These are phyloP conservation scores for Xylaria sp. DNA, from an alignment of 2,329 filamentous ascomycete species.

Conservation along the genomic window DNA sequence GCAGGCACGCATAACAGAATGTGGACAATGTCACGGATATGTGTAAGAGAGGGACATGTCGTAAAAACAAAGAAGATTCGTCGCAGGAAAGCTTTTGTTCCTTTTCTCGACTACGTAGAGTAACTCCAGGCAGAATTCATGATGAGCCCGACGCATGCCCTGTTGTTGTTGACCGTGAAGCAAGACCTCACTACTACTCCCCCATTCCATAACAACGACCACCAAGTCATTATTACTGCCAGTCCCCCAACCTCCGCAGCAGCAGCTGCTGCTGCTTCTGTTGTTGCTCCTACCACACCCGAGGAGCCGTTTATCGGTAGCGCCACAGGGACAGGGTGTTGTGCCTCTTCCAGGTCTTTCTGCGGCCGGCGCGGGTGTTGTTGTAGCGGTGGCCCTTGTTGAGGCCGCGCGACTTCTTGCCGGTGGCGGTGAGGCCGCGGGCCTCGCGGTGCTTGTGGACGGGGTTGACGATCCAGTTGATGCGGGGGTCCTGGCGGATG, in stretches of 20 bases:
- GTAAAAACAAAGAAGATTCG: constrained; percentile 18
- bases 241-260: constrained; percentile 21
- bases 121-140: constrained; percentile 39
- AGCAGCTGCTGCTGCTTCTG: too few relatives aligned
- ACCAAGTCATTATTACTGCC: constrained; percentile 27
- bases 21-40: not conserved
- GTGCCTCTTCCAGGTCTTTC: constrained; percentile 99
- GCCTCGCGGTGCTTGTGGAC: constrained; percentile 99
- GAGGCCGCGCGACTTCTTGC: constrained; percentile 99
- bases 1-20: not conserved
- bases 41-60: constrained; percentile 8
- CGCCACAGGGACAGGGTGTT: constrained; percentile 99
- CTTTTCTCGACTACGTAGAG: constrained; percentile 37
- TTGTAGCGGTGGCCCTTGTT: constrained; percentile 99
- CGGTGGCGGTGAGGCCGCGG: constrained; percentile 95
- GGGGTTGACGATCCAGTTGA: constrained; percentile 99
- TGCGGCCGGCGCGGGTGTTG: constrained; percentile 95
- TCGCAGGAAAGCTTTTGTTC: constrained; percentile 35
- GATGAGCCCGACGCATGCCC: constrained; percentile 36
- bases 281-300: constrained; percentile 21
- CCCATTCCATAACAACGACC: constrained; percentile 37
- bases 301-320: constrained; percentile 72
- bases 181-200: constrained; percentile 36
- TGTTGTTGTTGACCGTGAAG: constrained; percentile 35
- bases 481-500: constrained; percentile 97